phyloP scores from a whole-genome alignment of 768 basidiomycete genomes.

The Tubosaeta brunneosetosa region DNA sequence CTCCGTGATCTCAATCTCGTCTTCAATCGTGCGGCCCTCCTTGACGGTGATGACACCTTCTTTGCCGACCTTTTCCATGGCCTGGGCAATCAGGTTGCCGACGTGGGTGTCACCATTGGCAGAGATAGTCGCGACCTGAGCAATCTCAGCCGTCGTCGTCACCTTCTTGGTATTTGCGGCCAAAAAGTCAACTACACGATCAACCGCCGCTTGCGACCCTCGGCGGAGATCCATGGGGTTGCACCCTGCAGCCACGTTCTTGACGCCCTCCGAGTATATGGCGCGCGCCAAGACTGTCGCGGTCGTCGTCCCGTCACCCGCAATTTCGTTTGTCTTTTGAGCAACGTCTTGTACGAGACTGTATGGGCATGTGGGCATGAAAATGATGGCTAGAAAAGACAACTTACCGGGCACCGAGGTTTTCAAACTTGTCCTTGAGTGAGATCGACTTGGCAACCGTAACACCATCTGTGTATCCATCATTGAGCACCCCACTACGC shows the following conservation, averaged over 20 bases:
- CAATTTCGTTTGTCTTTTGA: slow-evolving; percentile 93
- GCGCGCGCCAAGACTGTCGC: slow-evolving; percentile 96
- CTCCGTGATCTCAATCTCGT: slow-evolving; percentile 99
- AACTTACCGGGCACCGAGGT: slow-evolving; percentile 90
- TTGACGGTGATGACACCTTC: slow-evolving; percentile 99
- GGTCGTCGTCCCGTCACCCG: slow-evolving; percentile 97
- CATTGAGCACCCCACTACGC: slow-evolving; percentile 2
- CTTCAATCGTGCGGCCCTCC: slow-evolving; percentile 96
- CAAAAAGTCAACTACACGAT: slow-evolving; percentile 90
- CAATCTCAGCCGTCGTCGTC: slow-evolving; percentile 96
- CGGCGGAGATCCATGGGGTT: slow-evolving; percentile 99
- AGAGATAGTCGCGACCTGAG: slow-evolving; percentile 97
- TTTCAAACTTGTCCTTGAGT: slow-evolving; percentile 97
- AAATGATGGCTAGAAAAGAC: neutral
- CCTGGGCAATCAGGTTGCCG: slow-evolving; percentile 92
- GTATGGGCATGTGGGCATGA: slow-evolving; percentile 2
- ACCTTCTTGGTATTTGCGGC: slow-evolving; percentile 86
- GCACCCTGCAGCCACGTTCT: slow-evolving; percentile 98
- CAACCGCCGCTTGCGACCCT: slow-evolving; percentile 95
- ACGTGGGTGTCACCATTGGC: slow-evolving; percentile 81
- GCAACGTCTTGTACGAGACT: slow-evolving; percentile 96
- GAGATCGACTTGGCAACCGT: slow-evolving; percentile 94
- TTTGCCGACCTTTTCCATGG: slow-evolving; percentile 99
- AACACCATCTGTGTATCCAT: slow-evolving; percentile 71
- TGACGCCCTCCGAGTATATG: slow-evolving; percentile 97